These are phyloP conservation scores for Apiospora phragmitis DNA, from an alignment of 2,329 filamentous ascomycete species.

Conservation along the genomic window DNA sequence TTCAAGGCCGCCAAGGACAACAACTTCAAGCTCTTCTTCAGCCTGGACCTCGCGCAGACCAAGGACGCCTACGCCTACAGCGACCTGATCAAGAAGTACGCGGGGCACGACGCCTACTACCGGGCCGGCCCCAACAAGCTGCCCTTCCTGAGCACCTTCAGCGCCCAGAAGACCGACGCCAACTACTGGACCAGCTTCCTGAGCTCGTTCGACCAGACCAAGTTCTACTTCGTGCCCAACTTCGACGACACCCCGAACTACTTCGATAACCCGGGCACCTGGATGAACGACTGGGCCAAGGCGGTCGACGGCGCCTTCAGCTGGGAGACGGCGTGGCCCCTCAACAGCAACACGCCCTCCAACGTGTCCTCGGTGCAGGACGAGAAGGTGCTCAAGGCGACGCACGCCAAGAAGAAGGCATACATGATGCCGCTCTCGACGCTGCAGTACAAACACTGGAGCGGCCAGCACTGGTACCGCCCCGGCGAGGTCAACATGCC, in stretches of 20 bases:
- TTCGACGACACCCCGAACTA: slow-evolving; percentile 32
- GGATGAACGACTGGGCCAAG: slow-evolving; percentile 31
- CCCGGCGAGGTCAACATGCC: slow-evolving; percentile 34
- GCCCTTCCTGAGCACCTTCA: slow-evolving; percentile 34
- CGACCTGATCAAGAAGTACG: slow-evolving; percentile 25
- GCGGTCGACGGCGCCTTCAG: slow-evolving; percentile 37
- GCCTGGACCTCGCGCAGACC: slow-evolving; percentile 33
- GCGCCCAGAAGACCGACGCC: slow-evolving; percentile 24
- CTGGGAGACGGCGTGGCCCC: slow-evolving; percentile 39
- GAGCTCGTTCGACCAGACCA: slow-evolving; percentile 19
- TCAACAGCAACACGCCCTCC: slow-evolving; percentile 21
- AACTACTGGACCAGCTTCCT: slow-evolving; percentile 30
- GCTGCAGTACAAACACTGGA: slow-evolving; percentile 34
- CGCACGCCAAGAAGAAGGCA: slow-evolving; percentile 26
- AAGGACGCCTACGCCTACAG: slow-evolving; percentile 26
- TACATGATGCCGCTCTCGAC: slow-evolving; percentile 37
- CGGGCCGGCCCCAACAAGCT: slow-evolving; percentile 25
- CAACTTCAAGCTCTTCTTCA: slow-evolving; percentile 38
- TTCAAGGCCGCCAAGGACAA: slow-evolving; percentile 30
- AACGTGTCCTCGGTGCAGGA: slow-evolving; percentile 29
- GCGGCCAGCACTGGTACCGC: slow-evolving; percentile 29
- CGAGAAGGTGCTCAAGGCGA: slow-evolving; percentile 23
- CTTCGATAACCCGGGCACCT: slow-evolving; percentile 28
- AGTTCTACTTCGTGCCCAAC: slow-evolving; percentile 36
- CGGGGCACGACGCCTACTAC: slow-evolving; percentile 30